phyloP scores from a whole-genome alignment of 768 basidiomycete species.

The Porpolomopsis calyptriformis region DNA sequence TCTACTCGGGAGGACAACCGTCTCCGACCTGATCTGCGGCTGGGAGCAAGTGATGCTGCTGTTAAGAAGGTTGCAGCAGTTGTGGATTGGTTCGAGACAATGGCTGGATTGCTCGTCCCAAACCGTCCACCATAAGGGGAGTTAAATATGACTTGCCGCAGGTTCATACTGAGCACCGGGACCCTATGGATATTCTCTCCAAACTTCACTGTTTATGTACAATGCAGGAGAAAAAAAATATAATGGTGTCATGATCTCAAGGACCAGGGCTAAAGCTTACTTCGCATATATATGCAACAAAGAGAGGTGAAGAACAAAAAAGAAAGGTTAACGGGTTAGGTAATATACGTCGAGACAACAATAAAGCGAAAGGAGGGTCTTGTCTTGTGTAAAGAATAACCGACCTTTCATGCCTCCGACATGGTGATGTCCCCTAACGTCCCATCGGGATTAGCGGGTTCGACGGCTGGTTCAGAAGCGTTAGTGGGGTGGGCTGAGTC shows the following conservation, averaged over 20 bases:
- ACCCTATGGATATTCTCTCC: no score
- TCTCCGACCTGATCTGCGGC: constrained; percentile 61
- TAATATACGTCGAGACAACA: background rate
- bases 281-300: background rate
- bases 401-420: constrained; percentile 26
- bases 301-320: background rate
- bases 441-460: constrained; percentile 23
- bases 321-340: background rate
- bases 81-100: constrained; percentile 63
- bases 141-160: no score
- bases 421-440: constrained; percentile 29
- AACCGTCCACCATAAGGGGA: no score
- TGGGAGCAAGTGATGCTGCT: constrained; percentile 57
- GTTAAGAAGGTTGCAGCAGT: constrained; percentile 58
- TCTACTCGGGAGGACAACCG: constrained; percentile 45
- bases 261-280: background rate
- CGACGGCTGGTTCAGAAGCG: constrained; percentile 12
- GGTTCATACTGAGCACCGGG: no score
- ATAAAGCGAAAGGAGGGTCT: background rate
- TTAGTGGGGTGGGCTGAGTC: background rate
- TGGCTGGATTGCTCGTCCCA: constrained; percentile 51
- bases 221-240: background rate
- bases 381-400: background rate
- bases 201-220: no score
- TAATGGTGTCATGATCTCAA: background rate